Conservation (phyloP, 2,329 filamentous ascomycete species). For the Cladosporium colombiae region DNA sequence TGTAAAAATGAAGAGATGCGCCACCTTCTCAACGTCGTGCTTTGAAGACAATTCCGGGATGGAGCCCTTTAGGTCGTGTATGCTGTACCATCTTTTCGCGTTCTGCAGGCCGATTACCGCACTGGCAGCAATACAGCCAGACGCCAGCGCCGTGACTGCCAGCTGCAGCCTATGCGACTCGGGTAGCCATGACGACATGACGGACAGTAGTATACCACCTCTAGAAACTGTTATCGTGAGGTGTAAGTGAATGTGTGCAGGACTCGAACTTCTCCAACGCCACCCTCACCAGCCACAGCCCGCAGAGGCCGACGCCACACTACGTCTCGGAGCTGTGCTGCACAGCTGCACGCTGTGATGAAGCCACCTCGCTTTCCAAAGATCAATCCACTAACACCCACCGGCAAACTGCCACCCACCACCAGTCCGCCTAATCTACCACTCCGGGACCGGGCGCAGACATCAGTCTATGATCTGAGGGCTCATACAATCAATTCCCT, state of each 20-base stretch:
- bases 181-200: slow-evolving; percentile 50
- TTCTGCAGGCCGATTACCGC: slow-evolving; percentile 61
- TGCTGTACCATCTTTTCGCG: slow-evolving; percentile 54
- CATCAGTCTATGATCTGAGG: slow-evolving; percentile 9
- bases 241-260: slow-evolving; percentile 8
- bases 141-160: slow-evolving; percentile 66
- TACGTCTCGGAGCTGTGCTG: slow-evolving; percentile 1
- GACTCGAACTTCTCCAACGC: background rate
- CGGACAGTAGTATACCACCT: background rate
- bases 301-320: background rate
- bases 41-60: slow-evolving; percentile 58
- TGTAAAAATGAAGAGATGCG: background rate
- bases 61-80: slow-evolving; percentile 61
- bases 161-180: slow-evolving; percentile 60
- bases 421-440: background rate
- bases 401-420: slow-evolving; percentile 4
- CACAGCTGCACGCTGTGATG: background rate
- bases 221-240: background rate
- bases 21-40: slow-evolving; percentile 54
- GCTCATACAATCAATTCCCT: slow-evolving; percentile 1
- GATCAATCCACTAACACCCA: background rate
- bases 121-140: slow-evolving; percentile 50
- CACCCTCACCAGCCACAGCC: background rate
- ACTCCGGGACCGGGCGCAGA: slow-evolving; percentile 1
- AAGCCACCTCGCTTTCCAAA: slow-evolving; percentile 13